A percentile compares a stretch with the other conserved stretches of the same genome.
Evolutionary conservation across 805 yeast species (phyloP).

Genomic region (Cyberlindnera maritima): DNA sequence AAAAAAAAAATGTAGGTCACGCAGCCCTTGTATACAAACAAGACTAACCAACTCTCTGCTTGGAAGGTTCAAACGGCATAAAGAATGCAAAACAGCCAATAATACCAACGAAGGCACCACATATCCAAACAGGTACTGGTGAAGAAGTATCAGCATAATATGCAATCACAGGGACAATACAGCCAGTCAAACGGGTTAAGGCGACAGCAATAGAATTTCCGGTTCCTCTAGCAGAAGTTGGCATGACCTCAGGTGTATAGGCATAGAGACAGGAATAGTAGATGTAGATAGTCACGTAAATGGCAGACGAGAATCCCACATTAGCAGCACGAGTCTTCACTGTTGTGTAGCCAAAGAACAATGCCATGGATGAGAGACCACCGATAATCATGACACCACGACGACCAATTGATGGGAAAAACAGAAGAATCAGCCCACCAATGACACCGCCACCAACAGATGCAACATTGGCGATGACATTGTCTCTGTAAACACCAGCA

Average conservation of each 20-base stretch:
- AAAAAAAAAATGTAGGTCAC: background rate
- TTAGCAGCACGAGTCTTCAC: slow-evolving; percentile 52
- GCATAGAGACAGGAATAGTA: slow-evolving; percentile 62
- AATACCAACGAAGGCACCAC: slow-evolving; percentile 16
- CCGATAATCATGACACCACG: slow-evolving; percentile 56
- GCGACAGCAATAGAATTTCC: slow-evolving; percentile 60
- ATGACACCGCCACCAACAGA: slow-evolving; percentile 48
- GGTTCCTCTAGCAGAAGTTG: slow-evolving; percentile 49
- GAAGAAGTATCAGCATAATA: slow-evolving; percentile 26
- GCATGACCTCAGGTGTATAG: slow-evolving; percentile 64
- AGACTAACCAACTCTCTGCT: slow-evolving; percentile 17
- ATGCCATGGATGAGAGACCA: slow-evolving; percentile 49
- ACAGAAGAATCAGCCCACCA: slow-evolving; percentile 39
- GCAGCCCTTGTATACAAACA: background rate
- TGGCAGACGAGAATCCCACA: slow-evolving; percentile 39
- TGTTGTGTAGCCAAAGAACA: slow-evolving; percentile 61
- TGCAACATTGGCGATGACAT: slow-evolving; percentile 40
- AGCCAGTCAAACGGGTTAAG: slow-evolving; percentile 48
- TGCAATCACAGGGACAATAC: slow-evolving; percentile 55
- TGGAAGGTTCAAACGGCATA: slow-evolving; percentile 49
- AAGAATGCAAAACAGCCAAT: slow-evolving; percentile 43
- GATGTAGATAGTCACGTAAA: slow-evolving; percentile 39
- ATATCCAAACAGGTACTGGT: slow-evolving; percentile 10
- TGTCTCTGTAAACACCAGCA: slow-evolving; percentile 44
- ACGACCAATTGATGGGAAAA: slow-evolving; percentile 40